phyloP scores from a whole-genome alignment of 768 basidiomycete genomes.

The Candolleomyces eurysporus region DNA sequence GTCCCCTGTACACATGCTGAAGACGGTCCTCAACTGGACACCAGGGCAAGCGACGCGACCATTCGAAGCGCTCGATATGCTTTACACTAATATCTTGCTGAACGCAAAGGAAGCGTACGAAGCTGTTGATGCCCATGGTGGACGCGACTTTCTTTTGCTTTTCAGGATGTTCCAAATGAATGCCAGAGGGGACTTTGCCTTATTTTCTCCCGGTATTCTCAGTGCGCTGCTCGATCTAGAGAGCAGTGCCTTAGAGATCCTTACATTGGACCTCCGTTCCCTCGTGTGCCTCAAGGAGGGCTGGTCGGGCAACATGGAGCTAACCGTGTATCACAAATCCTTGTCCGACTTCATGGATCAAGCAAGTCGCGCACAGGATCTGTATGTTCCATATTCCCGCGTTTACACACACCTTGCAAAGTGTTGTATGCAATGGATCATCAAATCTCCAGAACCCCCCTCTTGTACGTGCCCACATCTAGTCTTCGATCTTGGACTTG shows the following conservation, averaged over 20 bases:
- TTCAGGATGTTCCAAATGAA: no score
- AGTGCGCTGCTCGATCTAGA: no score
- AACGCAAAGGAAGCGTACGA: background rate
- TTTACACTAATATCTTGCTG: background rate
- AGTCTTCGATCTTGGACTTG: no score
- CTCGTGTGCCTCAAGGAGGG: background rate
- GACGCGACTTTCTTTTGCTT: background rate
- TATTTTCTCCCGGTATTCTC: no score
- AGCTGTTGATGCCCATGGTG: background rate
- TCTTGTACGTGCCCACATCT: no score
- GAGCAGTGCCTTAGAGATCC: background rate
- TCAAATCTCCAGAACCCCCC: no score
- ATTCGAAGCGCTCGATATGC: background rate
- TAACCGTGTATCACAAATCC: background rate
- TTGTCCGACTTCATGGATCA: background rate
- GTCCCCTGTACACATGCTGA: background rate
- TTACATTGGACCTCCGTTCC: background rate
- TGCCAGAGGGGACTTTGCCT: no score
- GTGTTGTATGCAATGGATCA: no score
- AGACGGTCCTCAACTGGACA: background rate
- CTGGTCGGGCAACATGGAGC: no score
- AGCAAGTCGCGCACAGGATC: no score
- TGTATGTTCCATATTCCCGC: no score
- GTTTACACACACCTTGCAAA: no score
- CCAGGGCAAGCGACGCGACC: background rate